Evolutionary conservation across 2,329 filamentous ascomycete genomes (phyloP).

Genomic region (Exophiala calicioides): DNA sequence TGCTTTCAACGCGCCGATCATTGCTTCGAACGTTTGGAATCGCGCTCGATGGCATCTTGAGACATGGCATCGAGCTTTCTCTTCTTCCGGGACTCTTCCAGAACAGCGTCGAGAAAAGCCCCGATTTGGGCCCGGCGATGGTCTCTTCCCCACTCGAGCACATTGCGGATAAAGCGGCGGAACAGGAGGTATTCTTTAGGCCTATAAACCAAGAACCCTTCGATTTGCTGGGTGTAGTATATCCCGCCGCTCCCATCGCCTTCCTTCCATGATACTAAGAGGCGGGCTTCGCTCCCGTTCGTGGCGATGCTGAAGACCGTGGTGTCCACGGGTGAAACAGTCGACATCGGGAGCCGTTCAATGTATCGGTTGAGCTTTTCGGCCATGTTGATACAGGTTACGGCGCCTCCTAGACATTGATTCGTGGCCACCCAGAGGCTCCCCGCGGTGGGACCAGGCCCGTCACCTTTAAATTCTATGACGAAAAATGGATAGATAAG

Average conservation of each 20-base stretch:
- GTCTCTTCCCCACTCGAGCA: too few relatives aligned
- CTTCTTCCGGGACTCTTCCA: not conserved
- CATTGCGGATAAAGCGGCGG: too few relatives aligned
- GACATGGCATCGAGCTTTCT: conserved; percentile 1
- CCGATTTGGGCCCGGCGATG: too few relatives aligned
- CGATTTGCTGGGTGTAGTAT: too few relatives aligned
- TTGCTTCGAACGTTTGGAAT: not conserved
- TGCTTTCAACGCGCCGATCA: not conserved
- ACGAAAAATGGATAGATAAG: conserved; percentile 6
- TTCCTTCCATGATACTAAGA: conserved; percentile 10
- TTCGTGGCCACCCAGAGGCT: conserved; percentile 41
- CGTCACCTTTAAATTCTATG: conserved; percentile 3
- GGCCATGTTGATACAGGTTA: conserved; percentile 38
- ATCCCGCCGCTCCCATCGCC: too few relatives aligned
- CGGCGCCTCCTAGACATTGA: conserved; percentile 38
- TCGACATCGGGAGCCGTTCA: conserved; percentile 24
- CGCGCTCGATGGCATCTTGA: conserved; percentile 1
- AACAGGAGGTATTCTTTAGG: too few relatives aligned
- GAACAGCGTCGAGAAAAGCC: too few relatives aligned
- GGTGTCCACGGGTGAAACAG: conserved; percentile 31
- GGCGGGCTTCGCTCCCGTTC: conserved; percentile 35
- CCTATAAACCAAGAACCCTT: too few relatives aligned
- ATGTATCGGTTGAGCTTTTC: conserved; percentile 30
- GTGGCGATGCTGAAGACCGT: conserved; percentile 40
- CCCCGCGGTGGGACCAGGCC: not conserved